Evolutionary conservation across 176 grass and related monocot species (phyloP).

Genomic region (Carex myosuroides): DNA sequence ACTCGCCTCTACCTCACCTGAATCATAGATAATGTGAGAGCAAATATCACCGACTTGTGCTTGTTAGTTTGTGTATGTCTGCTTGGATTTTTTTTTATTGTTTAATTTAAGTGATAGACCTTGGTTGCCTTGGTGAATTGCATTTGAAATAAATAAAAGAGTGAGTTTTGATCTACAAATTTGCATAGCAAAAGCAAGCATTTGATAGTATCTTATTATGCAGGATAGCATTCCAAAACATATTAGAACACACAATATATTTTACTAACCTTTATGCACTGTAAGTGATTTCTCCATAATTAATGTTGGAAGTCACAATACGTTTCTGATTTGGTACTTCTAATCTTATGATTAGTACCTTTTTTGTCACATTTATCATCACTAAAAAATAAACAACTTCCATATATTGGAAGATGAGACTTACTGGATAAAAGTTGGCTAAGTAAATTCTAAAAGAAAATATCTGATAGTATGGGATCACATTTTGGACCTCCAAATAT

Average conservation of each 20-base stretch:
- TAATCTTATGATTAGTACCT: background rate
- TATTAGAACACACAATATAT: background rate
- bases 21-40: background rate
- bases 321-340: background rate
- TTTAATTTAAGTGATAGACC: background rate
- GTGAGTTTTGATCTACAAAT: background rate
- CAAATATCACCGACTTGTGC: background rate
- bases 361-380: background rate
- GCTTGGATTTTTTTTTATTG: too few relatives aligned
- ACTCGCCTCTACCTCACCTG: conserved; percentile 81
- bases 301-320: background rate
- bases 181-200: background rate
- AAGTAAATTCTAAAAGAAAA: background rate
- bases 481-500: background rate
- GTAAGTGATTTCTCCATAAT: background rate
- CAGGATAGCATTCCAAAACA: background rate
- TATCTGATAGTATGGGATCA: too few relatives aligned
- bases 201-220: background rate
- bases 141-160: background rate
- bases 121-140: background rate
- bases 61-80: too few relatives aligned
- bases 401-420: background rate
- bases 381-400: background rate
- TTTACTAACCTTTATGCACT: background rate
- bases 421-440: background rate